Evolutionary conservation across 164 flowering plant genomes (phyloP).

Genomic region (Kingdonia uniflora): DNA sequence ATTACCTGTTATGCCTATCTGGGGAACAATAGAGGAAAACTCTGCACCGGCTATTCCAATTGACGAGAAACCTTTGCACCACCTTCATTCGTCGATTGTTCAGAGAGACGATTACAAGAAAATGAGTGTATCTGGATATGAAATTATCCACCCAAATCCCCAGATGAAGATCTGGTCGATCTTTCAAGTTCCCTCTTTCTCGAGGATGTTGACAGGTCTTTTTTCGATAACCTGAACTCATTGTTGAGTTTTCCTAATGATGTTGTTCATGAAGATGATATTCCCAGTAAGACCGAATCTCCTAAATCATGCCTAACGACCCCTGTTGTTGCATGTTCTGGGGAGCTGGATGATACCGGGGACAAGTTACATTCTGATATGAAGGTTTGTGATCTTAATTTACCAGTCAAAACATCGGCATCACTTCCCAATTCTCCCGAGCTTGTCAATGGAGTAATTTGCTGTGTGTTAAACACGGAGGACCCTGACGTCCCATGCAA

Average conservation of each 20-base stretch:
- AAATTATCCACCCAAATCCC: conserved; percentile 18
- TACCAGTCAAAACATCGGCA: conserved; percentile 15
- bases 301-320: conserved; percentile 11
- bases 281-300: conserved; percentile 14
- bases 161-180: conserved; percentile 23
- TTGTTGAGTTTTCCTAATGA: conserved; percentile 45
- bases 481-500: conserved; percentile 70
- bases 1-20: conserved; percentile 32
- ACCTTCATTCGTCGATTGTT: too few species aligned
- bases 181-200: conserved; percentile 33
- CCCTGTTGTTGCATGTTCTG: conserved; percentile 14
- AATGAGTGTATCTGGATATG: conserved; percentile 20
- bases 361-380: conserved; percentile 12
- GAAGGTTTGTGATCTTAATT: conserved; percentile 16
- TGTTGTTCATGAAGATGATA: conserved; percentile 18
- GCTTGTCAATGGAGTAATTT: conserved; percentile 27
- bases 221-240: conserved; percentile 42
- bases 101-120: conserved; percentile 18
- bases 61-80: conserved; percentile 10
- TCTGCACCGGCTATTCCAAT: conserved; percentile 29
- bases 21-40: conserved; percentile 35
- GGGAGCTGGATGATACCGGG: conserved; percentile 10
- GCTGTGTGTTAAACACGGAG: conserved; percentile 60
- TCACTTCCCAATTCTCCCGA: conserved; percentile 24
- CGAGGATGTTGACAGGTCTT: conserved; percentile 34